Conservation (phyloP, 257 asterid species). For the Orobanche coerulescens region DNA sequence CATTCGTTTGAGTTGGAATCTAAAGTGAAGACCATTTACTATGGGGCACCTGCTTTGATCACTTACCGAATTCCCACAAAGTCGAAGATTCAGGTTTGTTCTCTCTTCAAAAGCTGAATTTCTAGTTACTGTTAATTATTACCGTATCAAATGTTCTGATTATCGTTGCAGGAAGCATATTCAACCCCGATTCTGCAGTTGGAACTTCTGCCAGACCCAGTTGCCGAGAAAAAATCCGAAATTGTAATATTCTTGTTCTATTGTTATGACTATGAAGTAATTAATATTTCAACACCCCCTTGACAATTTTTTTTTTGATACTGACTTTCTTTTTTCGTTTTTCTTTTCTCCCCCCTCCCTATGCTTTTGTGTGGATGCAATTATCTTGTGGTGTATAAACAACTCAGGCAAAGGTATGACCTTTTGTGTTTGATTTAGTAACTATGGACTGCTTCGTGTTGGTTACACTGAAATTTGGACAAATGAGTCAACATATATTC, state of each 20-base stretch:
- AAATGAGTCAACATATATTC: not conserved
- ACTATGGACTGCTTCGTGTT: not conserved
- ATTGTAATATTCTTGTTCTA: constrained; percentile 33
- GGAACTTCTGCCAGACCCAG: constrained; percentile 36
- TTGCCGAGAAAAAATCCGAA: constrained; percentile 25
- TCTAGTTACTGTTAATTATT: not conserved
- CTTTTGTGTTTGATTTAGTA: not conserved
- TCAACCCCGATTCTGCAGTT: constrained; percentile 56
- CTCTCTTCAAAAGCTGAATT: constrained; percentile 1
- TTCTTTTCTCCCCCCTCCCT: not conserved
- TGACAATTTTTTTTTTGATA: not conserved
- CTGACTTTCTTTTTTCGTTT: constrained; percentile 26
- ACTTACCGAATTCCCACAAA: constrained; percentile 46
- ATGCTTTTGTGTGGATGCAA: constrained; percentile 19
- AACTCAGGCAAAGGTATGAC: constrained; percentile 52
- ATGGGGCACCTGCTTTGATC: constrained; percentile 53
- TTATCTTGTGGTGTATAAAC: constrained; percentile 11
- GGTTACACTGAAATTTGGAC: not conserved
- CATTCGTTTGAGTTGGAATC: constrained; percentile 63
- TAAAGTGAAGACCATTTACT: constrained; percentile 45
- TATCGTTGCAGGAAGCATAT: constrained; percentile 47
- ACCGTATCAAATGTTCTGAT: not conserved
- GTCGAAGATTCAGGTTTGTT: constrained; percentile 44
- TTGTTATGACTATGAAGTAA: constrained; percentile 7
- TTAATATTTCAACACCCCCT: not conserved